Percentiles rank a stretch among this genome's conserved stretches.
phyloP scores from a whole-genome alignment of 2,329 filamentous ascomycete genomes.

The Fusarium verrucosum region DNA sequence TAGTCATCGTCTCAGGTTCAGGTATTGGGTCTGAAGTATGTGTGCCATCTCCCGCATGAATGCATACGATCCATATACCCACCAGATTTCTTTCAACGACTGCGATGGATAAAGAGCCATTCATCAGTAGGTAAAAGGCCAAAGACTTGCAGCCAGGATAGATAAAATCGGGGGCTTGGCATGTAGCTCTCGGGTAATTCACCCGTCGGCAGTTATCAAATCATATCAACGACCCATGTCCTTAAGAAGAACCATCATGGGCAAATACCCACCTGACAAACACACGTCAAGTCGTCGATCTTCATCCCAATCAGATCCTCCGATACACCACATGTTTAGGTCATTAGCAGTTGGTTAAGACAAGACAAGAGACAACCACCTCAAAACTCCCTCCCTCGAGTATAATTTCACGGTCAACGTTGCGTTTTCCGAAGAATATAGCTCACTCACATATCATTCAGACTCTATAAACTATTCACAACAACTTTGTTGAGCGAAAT shows the following conservation, averaged over 20 bases:
- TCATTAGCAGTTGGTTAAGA: not conserved
- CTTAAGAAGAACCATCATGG: slow-evolving; percentile 9
- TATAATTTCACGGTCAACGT: not conserved
- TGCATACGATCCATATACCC: no score
- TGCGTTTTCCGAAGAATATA: not conserved
- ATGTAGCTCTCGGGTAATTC: not conserved
- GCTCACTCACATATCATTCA: not conserved
- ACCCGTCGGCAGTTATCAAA: slow-evolving; percentile 4
- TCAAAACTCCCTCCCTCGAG: not conserved
- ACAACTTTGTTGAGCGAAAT: not conserved
- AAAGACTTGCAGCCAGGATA: not conserved
- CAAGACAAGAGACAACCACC: not conserved
- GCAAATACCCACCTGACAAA: slow-evolving; percentile 13
- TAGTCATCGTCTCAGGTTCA: not conserved
- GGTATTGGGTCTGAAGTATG: no score
- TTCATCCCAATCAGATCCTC: slow-evolving; percentile 16
- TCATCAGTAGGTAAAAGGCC: not conserved
- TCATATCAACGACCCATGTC: slow-evolving; percentile 11
- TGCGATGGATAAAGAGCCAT: not conserved
- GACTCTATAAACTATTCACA: not conserved
- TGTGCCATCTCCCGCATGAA: no score
- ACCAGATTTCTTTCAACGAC: not conserved
- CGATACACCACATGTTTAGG: slow-evolving; percentile 3
- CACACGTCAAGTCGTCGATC: slow-evolving; percentile 6
- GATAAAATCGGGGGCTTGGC: not conserved